Evolutionary conservation across 202 grass and related monocot species (phyloP).

Genomic region (Dendrocalamus latiflorus): DNA sequence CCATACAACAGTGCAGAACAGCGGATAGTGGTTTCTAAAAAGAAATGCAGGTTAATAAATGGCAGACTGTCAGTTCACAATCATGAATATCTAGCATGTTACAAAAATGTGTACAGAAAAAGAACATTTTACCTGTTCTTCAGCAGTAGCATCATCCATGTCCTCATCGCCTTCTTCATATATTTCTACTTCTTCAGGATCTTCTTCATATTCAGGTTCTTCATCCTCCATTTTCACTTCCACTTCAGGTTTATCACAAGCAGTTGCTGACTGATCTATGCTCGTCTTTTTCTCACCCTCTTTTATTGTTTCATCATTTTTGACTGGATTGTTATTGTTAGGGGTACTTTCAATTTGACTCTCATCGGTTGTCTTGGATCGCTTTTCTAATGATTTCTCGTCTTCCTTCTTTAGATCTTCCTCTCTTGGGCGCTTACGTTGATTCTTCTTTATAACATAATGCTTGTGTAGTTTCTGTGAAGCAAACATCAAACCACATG

Average conservation of each 20-base stretch:
- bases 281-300: slow-evolving; percentile 24
- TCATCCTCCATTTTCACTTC: slow-evolving; percentile 58
- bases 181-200: slow-evolving; percentile 60
- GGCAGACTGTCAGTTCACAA: neutral
- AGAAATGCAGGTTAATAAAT: neutral
- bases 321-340: slow-evolving; percentile 23
- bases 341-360: slow-evolving; percentile 26
- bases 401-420: slow-evolving; percentile 64
- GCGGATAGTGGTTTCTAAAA: neutral
- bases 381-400: slow-evolving; percentile 46
- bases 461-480: slow-evolving; percentile 62
- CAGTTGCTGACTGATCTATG: slow-evolving; percentile 29
- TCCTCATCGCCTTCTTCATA: slow-evolving; percentile 56
- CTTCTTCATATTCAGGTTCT: too few relatives aligned
- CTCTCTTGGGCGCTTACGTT: slow-evolving; percentile 70
- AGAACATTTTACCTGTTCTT: slow-evolving; percentile 23
- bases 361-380: slow-evolving; percentile 41
- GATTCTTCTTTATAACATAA: slow-evolving; percentile 62
- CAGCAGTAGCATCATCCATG: slow-evolving; percentile 44
- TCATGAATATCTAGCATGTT: neutral
- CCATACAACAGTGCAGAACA: neutral
- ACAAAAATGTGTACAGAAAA: neutral
- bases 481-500: slow-evolving; percentile 10
- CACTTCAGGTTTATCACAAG: slow-evolving; percentile 35
- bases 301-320: slow-evolving; percentile 27